phyloP scores from a whole-genome alignment of 352 stramenopile species.

The Pythium monospermum region DNA sequence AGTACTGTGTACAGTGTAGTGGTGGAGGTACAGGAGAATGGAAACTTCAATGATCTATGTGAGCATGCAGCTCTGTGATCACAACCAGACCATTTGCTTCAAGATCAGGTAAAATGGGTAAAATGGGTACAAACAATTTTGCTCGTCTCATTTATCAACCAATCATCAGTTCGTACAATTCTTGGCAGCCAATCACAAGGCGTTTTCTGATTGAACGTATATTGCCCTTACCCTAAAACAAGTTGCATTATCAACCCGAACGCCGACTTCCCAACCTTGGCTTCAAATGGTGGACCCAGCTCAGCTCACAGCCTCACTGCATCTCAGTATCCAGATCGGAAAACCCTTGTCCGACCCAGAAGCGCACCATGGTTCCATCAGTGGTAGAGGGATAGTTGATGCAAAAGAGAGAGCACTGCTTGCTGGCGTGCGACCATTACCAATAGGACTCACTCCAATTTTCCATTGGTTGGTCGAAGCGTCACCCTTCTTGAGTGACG shows the following conservation, averaged over 20 bases:
- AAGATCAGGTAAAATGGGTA: too few species aligned
- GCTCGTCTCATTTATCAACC: background rate
- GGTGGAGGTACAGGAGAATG: too few species aligned
- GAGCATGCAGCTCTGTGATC: too few species aligned
- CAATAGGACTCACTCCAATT: background rate
- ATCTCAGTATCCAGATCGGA: background rate
- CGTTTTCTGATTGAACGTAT: background rate
- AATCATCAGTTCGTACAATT: background rate
- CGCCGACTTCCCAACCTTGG: too few species aligned
- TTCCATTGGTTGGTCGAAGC: background rate
- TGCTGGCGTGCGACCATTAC: background rate
- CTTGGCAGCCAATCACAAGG: background rate
- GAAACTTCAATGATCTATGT: constrained; percentile 1
- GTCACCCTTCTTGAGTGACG: background rate
- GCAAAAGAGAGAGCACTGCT: background rate
- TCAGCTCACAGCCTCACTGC: background rate
- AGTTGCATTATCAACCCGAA: background rate
- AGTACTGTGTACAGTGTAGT: too few species aligned
- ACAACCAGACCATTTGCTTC: too few species aligned
- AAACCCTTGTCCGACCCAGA: too few species aligned
- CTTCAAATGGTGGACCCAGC: too few species aligned
- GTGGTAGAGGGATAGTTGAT: background rate
- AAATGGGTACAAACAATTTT: background rate
- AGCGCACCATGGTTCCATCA: too few species aligned
- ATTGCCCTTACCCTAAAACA: background rate